Percentiles rank a stretch among this genome's conserved stretches.
Conservation (phyloP, 225 moss, liverwort and hornwort species). For the Asterella californica region DNA sequence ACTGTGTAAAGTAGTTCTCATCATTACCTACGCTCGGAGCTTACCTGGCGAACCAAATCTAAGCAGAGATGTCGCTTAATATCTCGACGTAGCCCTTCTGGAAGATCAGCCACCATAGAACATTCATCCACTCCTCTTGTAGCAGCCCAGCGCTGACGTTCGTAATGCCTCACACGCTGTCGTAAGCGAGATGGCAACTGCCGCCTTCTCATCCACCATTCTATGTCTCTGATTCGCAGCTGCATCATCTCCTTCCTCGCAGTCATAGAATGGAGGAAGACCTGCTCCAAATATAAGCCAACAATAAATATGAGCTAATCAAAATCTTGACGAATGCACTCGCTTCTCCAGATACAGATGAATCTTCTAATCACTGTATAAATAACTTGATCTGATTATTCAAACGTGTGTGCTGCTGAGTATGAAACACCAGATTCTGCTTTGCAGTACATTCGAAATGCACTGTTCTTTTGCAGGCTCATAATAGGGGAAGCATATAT, state of each 20-base stretch:
- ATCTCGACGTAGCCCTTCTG: slow-evolving; percentile 64
- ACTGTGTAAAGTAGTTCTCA: neutral
- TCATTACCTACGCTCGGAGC: neutral
- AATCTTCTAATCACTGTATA: too few relatives aligned
- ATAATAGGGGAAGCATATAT: neutral
- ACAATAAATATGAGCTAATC: neutral
- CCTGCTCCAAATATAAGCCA: slow-evolving; percentile 28
- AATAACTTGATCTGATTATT: too few relatives aligned
- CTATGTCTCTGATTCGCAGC: slow-evolving; percentile 60
- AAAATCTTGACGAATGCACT: too few relatives aligned
- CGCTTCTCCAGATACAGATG: too few relatives aligned
- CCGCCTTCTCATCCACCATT: slow-evolving; percentile 80
- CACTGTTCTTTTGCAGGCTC: too few relatives aligned
- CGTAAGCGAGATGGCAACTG: slow-evolving; percentile 50
- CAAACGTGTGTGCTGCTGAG: too few relatives aligned
- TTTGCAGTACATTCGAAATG: too few relatives aligned
- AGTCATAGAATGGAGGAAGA: slow-evolving; percentile 65
- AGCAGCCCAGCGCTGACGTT: slow-evolving; percentile 72
- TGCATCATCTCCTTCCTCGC: slow-evolving; percentile 75
- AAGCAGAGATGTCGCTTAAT: slow-evolving; percentile 80
- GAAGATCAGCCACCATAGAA: slow-evolving; percentile 57
- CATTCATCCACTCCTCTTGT: slow-evolving; percentile 66
- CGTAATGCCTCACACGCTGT: slow-evolving; percentile 56
- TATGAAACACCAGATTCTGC: too few relatives aligned
- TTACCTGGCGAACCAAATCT: slow-evolving; percentile 60